Evolutionary conservation across 768 basidiomycete genomes (phyloP).

Genomic region (Lentinus brumalis): DNA sequence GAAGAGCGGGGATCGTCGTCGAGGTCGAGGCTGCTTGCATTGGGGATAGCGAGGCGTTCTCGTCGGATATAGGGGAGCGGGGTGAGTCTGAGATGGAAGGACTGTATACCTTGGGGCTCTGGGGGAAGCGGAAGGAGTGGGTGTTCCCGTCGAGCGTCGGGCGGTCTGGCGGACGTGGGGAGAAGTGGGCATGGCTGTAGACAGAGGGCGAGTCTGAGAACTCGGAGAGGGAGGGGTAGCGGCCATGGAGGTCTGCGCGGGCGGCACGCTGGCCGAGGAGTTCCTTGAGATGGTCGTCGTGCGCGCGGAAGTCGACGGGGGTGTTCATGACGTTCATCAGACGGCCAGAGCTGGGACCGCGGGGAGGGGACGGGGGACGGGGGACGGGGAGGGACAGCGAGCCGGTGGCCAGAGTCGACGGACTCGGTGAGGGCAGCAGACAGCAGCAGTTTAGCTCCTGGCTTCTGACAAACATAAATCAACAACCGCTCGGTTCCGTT

Average conservation of each 20-base stretch:
- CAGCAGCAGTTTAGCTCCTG: slow-evolving; percentile 4
- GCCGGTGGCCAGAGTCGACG: neutral
- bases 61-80: slow-evolving; percentile 33
- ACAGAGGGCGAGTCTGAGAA: slow-evolving; percentile 69
- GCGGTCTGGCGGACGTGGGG: slow-evolving; percentile 45
- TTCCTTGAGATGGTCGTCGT: slow-evolving; percentile 49
- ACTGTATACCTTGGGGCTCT: slow-evolving; percentile 8
- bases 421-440: neutral
- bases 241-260: slow-evolving; percentile 48
- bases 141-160: slow-evolving; percentile 32
- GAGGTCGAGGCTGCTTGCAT: slow-evolving; percentile 57
- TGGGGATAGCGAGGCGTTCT: slow-evolving; percentile 46
- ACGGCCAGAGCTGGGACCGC: slow-evolving; percentile 4
- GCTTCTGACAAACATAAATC: slow-evolving; percentile 14
- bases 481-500: slow-evolving; percentile 19
- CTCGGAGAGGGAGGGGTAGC: slow-evolving; percentile 57
- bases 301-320: slow-evolving; percentile 31
- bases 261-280: slow-evolving; percentile 58
- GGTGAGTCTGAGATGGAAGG: slow-evolving; percentile 19
- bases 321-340: slow-evolving; percentile 35
- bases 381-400: slow-evolving; percentile 18
- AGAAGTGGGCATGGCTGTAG: slow-evolving; percentile 63
- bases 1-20: slow-evolving; percentile 42
- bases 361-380: slow-evolving; percentile 23
- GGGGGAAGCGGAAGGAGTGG: slow-evolving; percentile 33